Base-by-base conservation (phyloP, 257 asterid species). In the Striga asiatica region DNA sequence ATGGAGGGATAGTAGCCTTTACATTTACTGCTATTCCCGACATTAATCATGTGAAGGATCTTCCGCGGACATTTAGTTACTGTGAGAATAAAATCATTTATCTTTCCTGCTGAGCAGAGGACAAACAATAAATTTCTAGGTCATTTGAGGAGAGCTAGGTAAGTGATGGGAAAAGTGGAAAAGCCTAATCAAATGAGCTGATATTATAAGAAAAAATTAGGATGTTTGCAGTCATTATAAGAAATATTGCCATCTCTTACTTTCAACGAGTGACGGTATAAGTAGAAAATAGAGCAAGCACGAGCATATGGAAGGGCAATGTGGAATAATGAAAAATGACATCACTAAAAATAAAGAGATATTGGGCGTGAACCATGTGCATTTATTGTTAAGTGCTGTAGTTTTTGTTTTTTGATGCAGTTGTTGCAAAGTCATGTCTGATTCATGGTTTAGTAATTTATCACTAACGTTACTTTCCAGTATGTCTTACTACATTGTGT, bases 401-500 rank as follows among this genome's bases (percentile, higher is more conserved):
- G 8, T 53, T 42, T 45, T 23, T 21, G 18, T 49, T 38, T 25
- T 14, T 50, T 13, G 50, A 21, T 31, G 51, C 14, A 23, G 31
- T 66, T 45, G 54, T 42, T 59, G 59, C 27, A 19, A 34, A 32
- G 13, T 57, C 48, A 62, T 57, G 31, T 47, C 20, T 51, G 25
- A 45, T 35, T 28, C 50, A 22, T 54, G 64, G 35, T 50, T 37
- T 56, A 10, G 49, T 56, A 31, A 41, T 35, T 64, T 25, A 28
- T 39, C n/a, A 28, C 23, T 22, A 12, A 12, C 47, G 16, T 47
- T 39, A 4, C 28, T 52, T 38, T 69, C 6, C 56, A 6, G 34
- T 51, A 23, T 28, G 32, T 70, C 41, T 52, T 56, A 29, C 29
- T 50, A 53, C 39, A 46, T n/a, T 38, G 25, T 42, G 60, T 63